Evolutionary conservation across 192 early-diverging fungal species (phyloP), one percentile per base, ranked within the genome.

Genomic region (Backusella luteola): DNA sequence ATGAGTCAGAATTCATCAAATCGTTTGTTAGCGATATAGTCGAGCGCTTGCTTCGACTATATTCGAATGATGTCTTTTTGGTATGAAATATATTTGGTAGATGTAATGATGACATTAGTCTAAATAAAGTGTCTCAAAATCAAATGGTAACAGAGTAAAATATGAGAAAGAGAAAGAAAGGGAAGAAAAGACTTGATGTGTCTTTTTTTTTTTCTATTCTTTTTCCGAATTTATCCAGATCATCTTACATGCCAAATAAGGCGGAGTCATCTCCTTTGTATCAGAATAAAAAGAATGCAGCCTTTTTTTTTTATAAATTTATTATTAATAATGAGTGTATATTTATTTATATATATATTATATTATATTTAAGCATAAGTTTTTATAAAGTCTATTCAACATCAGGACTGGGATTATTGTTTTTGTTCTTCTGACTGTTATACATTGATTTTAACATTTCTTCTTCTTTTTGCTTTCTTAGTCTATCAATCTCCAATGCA

Each of bases 401-500:
- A 56, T 56, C 53, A n/a, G 53, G 53, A 21, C 21, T 56, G 21
- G 53, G 7, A 56, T 56, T 56, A 56, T 19, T 56, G 53, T 7
- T 56, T 63, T 35, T 26, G 67, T 6, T 36, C 34, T 71, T 71
- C 9, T 46, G 41, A 6, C 23, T 44, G 15, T 42, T 32, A 63
- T 85, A 88, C 77, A 90, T 77, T 14, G 79, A 76, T 77, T 87
- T 87, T 49, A 94, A 78, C 34, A 90, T 78, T 74, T 93, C 88
- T 8, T 85, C 69, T 52, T 94, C 86, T 73, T 93, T 90, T 80
- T 92, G 87, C n/a, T 89, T 86, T 8, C 92, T 84, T 74, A 87
- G 72, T 14, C 91, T 86, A 75, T 94, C 93, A 6, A 91, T 81
- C 71, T 93, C 92, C 72, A 91, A 79, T 0, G 91, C 91, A 21